Conservation (phyloP, 805 yeast species). For the Candida railenensis region DNA sequence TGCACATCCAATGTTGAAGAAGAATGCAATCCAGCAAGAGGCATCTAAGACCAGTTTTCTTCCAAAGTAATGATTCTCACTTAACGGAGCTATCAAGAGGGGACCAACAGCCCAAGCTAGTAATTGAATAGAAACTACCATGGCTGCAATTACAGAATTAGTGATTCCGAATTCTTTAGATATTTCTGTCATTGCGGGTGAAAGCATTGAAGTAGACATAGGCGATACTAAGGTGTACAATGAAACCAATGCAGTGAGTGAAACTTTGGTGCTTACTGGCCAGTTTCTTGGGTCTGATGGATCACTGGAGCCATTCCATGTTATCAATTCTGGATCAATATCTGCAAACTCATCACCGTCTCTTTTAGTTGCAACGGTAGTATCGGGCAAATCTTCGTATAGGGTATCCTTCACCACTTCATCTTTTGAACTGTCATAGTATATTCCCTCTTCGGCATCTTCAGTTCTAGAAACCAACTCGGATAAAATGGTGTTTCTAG, state of each 20-base stretch:
- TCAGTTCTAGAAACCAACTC: conserved; percentile 19
- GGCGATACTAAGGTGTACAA: conserved; percentile 39
- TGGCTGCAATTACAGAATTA: conserved; percentile 21
- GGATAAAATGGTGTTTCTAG: conserved; percentile 29
- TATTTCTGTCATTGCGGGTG: conserved; percentile 34
- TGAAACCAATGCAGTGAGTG: conserved; percentile 26
- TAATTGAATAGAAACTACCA: conserved; percentile 36
- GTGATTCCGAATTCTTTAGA: conserved; percentile 28
- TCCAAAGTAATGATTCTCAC: conserved; percentile 37
- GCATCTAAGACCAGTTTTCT: conserved; percentile 31
- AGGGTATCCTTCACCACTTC: not conserved
- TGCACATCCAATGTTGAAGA: conserved; percentile 37
- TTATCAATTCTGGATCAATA: conserved; percentile 37
- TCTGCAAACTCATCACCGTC: conserved; percentile 31
- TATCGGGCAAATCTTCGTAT: conserved; percentile 18
- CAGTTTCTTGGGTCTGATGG: conserved; percentile 37
- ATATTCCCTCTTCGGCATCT: conserved; percentile 12
- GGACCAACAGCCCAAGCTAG: conserved; percentile 44
- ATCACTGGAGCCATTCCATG: conserved; percentile 32
- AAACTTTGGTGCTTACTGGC: conserved; percentile 20
- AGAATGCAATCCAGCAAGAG: conserved; percentile 32
- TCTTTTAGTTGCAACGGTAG: conserved; percentile 22
- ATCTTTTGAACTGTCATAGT: conserved; percentile 5
- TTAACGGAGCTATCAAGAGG: conserved; percentile 36
- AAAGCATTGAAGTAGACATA: conserved; percentile 39